Conservation (phyloP, 495 filamentous ascomycete species). For the Oidiodendron maius region DNA sequence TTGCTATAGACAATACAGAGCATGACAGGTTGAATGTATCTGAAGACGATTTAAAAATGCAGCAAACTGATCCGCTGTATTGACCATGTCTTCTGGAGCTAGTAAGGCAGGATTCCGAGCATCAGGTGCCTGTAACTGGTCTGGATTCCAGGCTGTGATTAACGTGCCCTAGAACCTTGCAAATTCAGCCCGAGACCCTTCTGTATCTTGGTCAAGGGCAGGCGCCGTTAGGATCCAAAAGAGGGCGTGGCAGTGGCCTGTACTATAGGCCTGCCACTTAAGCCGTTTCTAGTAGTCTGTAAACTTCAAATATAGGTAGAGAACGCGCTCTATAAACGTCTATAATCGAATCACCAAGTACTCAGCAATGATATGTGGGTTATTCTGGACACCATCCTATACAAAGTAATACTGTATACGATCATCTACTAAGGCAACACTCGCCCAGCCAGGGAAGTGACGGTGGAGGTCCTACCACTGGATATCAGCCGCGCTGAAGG, state of each 20-base stretch:
- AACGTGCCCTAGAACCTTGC: neutral
- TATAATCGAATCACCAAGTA: conserved; percentile 3
- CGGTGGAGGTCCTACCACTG: neutral
- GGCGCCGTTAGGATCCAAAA: neutral
- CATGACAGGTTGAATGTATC: neutral
- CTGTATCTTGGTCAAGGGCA: neutral
- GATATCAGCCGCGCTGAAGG: neutral
- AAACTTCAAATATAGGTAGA: neutral
- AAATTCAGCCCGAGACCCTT: neutral
- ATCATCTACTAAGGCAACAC: neutral
- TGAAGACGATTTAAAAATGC: neutral
- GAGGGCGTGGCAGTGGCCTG: neutral
- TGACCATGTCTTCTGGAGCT: neutral
- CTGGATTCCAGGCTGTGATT: neutral
- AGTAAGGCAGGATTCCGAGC: too few relatives aligned
- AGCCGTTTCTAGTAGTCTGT: neutral
- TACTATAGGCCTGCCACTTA: neutral
- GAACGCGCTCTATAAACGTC: conserved; percentile 2
- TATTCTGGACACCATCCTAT: neutral
- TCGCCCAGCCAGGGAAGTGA: neutral
- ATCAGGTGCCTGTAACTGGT: neutral
- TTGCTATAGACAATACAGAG: neutral
- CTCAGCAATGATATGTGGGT: neutral
- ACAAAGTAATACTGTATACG: neutral
- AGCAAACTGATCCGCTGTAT: neutral